These are phyloP conservation scores for Acanthamoeba healyi DNA, from an alignment of 208 protist species.

Conservation along the genomic window DNA sequence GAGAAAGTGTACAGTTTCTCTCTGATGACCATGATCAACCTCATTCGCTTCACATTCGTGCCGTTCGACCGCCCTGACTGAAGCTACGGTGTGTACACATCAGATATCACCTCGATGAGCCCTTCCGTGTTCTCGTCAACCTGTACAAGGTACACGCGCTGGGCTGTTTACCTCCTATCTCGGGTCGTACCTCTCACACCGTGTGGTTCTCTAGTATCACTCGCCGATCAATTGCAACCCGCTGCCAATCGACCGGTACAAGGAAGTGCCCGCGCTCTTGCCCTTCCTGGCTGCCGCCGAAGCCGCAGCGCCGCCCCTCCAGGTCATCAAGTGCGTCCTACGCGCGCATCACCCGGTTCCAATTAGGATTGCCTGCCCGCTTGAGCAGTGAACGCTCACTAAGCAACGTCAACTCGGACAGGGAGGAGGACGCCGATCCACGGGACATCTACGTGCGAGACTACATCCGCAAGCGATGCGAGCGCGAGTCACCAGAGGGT, in stretches of 20 bases:
- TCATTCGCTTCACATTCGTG: too few species aligned
- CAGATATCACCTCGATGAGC: slow-evolving; percentile 36
- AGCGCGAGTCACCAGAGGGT: not conserved
- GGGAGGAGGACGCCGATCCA: slow-evolving; percentile 15
- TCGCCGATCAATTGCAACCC: slow-evolving; percentile 25
- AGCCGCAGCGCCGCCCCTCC: not conserved
- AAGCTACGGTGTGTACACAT: too few species aligned
- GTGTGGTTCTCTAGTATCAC: not conserved
- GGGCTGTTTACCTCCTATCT: not conserved
- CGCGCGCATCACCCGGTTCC: not conserved
- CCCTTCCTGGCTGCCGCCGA: slow-evolving; percentile 1
- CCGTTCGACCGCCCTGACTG: too few species aligned
- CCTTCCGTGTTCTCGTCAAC: not conserved
- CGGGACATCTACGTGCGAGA: not conserved
- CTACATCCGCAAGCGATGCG: not conserved
- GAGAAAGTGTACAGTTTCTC: slow-evolving; percentile 21
- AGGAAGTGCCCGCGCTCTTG: not conserved
- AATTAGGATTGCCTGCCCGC: too few species aligned
- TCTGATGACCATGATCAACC: too few species aligned
- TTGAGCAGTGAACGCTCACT: too few species aligned
- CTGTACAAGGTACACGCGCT: slow-evolving; percentile 28
- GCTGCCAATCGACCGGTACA: not conserved
- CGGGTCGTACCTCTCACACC: not conserved
- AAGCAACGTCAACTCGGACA: not conserved
- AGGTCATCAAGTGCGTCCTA: not conserved